Evolutionary conservation across 768 basidiomycete genomes (phyloP), one percentile per base, ranked within the genome.

Genomic region (Podaxis sp.): DNA sequence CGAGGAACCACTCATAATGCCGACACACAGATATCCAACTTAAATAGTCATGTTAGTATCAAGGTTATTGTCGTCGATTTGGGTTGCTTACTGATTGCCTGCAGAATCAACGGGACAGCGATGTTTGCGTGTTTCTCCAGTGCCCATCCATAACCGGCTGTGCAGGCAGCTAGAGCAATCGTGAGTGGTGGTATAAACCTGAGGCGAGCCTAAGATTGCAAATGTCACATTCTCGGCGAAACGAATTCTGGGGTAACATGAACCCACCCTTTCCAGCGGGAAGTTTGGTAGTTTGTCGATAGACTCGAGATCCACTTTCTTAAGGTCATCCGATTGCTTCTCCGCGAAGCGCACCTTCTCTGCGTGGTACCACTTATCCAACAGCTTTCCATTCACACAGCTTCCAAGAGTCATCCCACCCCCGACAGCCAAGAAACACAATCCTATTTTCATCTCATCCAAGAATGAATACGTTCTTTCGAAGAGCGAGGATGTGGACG

Each of bases 371-470:
- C 92, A 86, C 65, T 76, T 75, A 66, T 95, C 89, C 8, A 93
- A 71, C 11, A 90, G 68, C 59, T 76, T 82, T 2, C 93, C 93
- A 22, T 79, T 85, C 0, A 79, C 24, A 19, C 77, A 69, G 19
- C 85, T 81, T 11, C 91, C 88, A 15, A 88, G 54, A 8, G 84
- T 72, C 74, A 87, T 86, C 0, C 93, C 94, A 13, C 84, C 82
- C 1, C 92, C 94, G 56, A 89, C 82, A 1, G 86, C 84, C 59
- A 94, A 75, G 75, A 88, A 95, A 71, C 90, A 93, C 4, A 95
- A 74, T 2, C 93, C 93, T 36, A 91, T 80, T 25, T 83, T 79
- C 2, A 86, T 85, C 64, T 90, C 82, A 60, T 72, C 81, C 19
- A 92, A 76, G 64, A 73, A 80, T 0, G 85, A 81, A 65, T 94